Base-by-base conservation (phyloP, 2,329 filamentous ascomycete genomes). In the Didymella glomerata region DNA sequence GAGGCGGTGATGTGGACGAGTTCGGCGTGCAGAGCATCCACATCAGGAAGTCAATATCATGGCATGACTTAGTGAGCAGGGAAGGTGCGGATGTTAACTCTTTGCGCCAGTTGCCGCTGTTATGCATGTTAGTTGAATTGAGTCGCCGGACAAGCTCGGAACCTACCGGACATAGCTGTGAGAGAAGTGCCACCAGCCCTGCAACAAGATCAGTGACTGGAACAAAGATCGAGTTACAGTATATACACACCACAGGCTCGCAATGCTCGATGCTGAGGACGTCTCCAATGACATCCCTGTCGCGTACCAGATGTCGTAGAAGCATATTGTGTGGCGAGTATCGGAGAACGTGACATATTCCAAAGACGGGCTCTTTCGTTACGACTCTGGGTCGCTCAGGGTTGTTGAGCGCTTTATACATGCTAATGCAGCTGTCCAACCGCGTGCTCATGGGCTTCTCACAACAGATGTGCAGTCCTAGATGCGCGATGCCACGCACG, bases 271-370 rank as follows among this genome's bases (percentile, higher is more conserved):
- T 84, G 38, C 90, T 94, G 51, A 96, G 81, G 28, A 97, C 82
- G 54, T 97, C 90, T 7, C 95, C 95, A 70, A 99, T 89, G 13
- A 88, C 86, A 13, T 84, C 84, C 51, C 96, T 87, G 64, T 90
- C 84, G 1, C 93, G 83, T 5, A 98, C 82, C 16, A 98, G 80
- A 72, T 90, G 88, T 48, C 93, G 87, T 27, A 99, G 83, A 55
- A 94, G 80, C 77, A 92, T 90, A 74, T 98, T 98, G 77, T 97
- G 93, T 10, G 93, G 93, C 68, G 90, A 96, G 77, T 98, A 98
- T 34, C 94, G 86, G 57, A 99, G 81, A 14, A 99, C 95, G 78
- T 99, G 95, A 13, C 95, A 94, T 56, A 98, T 92, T 0, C 92
- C 93, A 76, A 98, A 96, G 41, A 98, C 83, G 0, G 69, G 71